These are phyloP conservation scores for Trypanosoma caninum DNA, from an alignment of 208 protist genomes.

Conservation along the genomic window DNA sequence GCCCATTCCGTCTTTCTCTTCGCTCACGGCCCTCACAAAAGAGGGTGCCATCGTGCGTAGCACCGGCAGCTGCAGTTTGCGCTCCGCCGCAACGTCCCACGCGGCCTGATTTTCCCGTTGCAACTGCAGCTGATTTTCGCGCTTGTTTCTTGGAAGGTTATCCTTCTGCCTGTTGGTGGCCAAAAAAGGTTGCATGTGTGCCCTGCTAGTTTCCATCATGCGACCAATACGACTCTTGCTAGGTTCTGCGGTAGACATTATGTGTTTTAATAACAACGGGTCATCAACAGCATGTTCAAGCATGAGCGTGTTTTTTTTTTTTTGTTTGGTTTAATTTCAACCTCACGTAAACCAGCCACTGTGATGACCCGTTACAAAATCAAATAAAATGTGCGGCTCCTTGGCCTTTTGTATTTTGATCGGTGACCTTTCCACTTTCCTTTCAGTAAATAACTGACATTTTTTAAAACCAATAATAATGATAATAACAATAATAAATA, in stretches of 20 bases:
- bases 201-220: conserved; percentile 46
- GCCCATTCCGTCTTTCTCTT: conserved; percentile 50
- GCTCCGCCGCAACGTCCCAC: conserved; percentile 23
- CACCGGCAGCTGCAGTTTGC: conserved; percentile 37
- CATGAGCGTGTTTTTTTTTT: background rate
- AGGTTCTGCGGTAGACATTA: conserved; percentile 53
- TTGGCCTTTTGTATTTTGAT: no score
- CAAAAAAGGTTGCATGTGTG: conserved; percentile 32
- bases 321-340: no score
- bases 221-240: conserved; percentile 61
- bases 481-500: background rate
- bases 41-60: conserved; percentile 73
- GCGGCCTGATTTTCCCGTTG: conserved; percentile 49
- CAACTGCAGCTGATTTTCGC: conserved; percentile 36
- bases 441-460: background rate
- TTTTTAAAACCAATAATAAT: background rate
- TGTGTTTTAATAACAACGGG: conserved; percentile 31
- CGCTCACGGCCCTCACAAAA: conserved; percentile 65
- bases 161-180: conserved; percentile 34
- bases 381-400: no score
- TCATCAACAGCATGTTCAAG: conserved; percentile 36
- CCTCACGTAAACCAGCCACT: no score
- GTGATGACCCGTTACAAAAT: no score
- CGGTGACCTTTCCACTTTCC: background rate
- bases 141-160: conserved; percentile 48